Evolutionary conservation across 495 filamentous ascomycete genomes (phyloP).

Genomic region (Penicillium odoratum): DNA sequence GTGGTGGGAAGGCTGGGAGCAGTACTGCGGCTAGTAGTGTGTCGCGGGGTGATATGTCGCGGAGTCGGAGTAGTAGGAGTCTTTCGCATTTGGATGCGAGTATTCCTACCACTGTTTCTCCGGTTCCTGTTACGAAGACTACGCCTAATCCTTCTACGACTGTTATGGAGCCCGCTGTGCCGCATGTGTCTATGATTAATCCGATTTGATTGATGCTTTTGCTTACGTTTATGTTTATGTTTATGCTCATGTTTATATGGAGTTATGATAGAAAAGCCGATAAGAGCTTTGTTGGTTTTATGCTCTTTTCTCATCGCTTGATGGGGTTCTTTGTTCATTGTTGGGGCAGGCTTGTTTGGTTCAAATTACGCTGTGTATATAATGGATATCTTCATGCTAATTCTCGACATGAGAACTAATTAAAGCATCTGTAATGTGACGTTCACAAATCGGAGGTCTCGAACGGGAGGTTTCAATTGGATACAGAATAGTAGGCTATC

Average conservation of each 20-base stretch:
- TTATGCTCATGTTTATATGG: background rate
- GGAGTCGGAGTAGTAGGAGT: conserved; percentile 36
- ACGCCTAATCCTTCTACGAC: conserved; percentile 13
- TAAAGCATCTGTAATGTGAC: no score
- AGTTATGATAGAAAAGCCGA: conserved; percentile 16
- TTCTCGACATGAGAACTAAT: no score
- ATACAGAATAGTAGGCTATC: no score
- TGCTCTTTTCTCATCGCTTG: background rate
- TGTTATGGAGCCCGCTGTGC: conserved; percentile 31
- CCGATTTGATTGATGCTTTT: conserved; percentile 33
- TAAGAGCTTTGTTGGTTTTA: background rate
- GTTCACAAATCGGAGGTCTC: no score
- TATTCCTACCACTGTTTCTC: conserved; percentile 27
- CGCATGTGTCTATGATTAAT: conserved; percentile 43
- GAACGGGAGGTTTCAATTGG: no score
- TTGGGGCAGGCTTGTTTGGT: background rate
- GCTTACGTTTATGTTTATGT: conserved; percentile 7
- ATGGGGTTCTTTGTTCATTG: background rate
- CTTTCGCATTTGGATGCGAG: conserved; percentile 28
- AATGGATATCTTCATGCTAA: background rate
- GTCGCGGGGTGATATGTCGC: conserved; percentile 31
- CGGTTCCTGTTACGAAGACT: conserved; percentile 25
- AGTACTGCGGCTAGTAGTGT: conserved; percentile 31
- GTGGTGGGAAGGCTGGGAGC: conserved; percentile 48
- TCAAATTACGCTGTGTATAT: background rate